A percentile compares a stretch with the other conserved stretches of the same genome.
Conservation (phyloP, 2,329 filamentous ascomycete species). For the Colletotrichum theobromicola region DNA sequence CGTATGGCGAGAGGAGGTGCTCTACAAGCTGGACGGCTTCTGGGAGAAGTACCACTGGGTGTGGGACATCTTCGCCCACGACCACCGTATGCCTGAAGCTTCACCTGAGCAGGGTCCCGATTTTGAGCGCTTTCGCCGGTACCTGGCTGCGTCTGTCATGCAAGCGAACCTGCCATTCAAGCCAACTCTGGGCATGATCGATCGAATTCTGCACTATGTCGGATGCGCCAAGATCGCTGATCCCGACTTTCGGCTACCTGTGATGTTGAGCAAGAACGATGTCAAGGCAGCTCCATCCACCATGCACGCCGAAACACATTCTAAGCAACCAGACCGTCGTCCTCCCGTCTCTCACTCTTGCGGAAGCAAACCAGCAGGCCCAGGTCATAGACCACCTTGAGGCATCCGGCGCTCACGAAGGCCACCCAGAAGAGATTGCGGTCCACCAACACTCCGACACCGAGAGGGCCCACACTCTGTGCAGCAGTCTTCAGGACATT, state of each 20-base stretch:
- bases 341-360: not conserved
- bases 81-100: not conserved
- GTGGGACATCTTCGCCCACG: not conserved
- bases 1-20: not conserved
- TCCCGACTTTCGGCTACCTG: not conserved
- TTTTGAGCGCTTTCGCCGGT: not conserved
- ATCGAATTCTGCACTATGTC: not conserved
- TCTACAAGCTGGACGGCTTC: not conserved
- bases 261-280: not conserved
- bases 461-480: not conserved
- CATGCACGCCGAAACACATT: not conserved
- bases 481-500: not conserved
- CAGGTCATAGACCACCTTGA: not conserved
- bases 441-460: not conserved
- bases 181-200: not conserved
- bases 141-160: not conserved
- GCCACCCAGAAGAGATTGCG: not conserved
- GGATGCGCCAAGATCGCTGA: not conserved
- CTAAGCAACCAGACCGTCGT: not conserved
- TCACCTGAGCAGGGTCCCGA: not conserved
- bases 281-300: not conserved
- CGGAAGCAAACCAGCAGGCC: not conserved
- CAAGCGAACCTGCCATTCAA: not conserved
- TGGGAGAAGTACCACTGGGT: not conserved
- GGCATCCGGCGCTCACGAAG: not conserved